A percentile compares a stretch with the other conserved stretches of the same genome.
Evolutionary conservation across 2,329 filamentous ascomycete genomes (phyloP).

Genomic region (Periconia macrospinosa): DNA sequence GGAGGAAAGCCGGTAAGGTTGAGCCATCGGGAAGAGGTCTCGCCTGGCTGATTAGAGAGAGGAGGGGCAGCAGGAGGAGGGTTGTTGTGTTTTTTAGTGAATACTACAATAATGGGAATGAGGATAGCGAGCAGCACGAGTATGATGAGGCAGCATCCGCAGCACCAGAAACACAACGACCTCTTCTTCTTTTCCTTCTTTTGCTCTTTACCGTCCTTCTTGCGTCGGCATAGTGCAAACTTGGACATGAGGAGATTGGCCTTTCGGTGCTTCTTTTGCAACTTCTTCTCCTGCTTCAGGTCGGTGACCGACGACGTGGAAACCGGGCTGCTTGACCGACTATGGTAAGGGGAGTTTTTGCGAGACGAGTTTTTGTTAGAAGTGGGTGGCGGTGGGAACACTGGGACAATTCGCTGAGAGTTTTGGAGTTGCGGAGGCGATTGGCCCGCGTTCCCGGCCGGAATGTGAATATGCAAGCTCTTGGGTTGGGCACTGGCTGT

Average conservation of each 20-base stretch:
- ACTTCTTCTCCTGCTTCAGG: slow-evolving; percentile 21
- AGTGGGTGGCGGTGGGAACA: slow-evolving; percentile 37
- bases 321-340: slow-evolving; percentile 21
- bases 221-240: slow-evolving; percentile 23
- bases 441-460: slow-evolving; percentile 7
- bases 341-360: slow-evolving; percentile 28
- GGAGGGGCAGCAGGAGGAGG: not conserved
- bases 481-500: slow-evolving; percentile 18
- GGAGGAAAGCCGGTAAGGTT: slow-evolving; percentile 86
- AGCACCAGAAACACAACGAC: slow-evolving; percentile 36
- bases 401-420: slow-evolving; percentile 18
- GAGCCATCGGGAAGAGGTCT: slow-evolving; percentile 62
- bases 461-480: slow-evolving; percentile 18
- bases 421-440: slow-evolving; percentile 1
- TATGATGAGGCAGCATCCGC: slow-evolving; percentile 40
- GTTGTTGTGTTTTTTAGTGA: slow-evolving; percentile 42
- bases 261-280: slow-evolving; percentile 34
- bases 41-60: slow-evolving; percentile 15
- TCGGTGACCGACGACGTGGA: slow-evolving; percentile 15
- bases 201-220: slow-evolving; percentile 19
- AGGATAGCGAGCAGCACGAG: slow-evolving; percentile 43
- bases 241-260: slow-evolving; percentile 29
- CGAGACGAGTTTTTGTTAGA: slow-evolving; percentile 26
- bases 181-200: slow-evolving; percentile 37
- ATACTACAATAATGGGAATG: slow-evolving; percentile 41